Base-by-base conservation (phyloP, 1,139 yeast genomes). In the Yarrowia galli region DNA sequence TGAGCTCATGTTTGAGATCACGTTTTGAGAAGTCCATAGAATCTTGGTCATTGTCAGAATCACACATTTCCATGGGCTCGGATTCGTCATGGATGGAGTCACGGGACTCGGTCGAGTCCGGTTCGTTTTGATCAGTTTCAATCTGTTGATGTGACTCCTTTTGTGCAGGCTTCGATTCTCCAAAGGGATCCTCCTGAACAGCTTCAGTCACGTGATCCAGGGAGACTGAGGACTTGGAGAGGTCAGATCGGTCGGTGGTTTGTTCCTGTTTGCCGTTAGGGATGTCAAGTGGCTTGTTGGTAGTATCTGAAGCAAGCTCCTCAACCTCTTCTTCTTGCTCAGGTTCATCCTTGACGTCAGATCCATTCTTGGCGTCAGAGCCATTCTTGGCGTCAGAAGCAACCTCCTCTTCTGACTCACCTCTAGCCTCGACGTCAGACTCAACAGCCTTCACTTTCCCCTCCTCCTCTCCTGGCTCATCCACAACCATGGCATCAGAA, bases 51-150 rank as follows among this genome's bases (percentile, higher is more conserved):
- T 56, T 18, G 38, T 56, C 63, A 1, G 63, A 56, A 10, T 40
- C 48, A n/a, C 63, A 56, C 38, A 56, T 56, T 28, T 56, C 63
- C 63, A 56, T 56, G n/a, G 63, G 63, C 8, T 40, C 48, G 2
- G 63, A 56, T 40, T 56, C 63, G 46, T 54, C 61, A 7, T 36
- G 35, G 9, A n/a, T 16, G 18, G 38, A n/a, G n/a, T n/a, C n/a
- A 13, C 13, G 13, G 36, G 36, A 32, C 13, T 32, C 36, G 13
- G 12, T 32, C 3, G 5, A 2, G 36, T 32, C 13, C 36, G 38
- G 16, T 35, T 6, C n/a, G n/a, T n/a, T 36, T 36, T 20, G 25
- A 28, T 45, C n/a, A 15, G 18, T 10, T 23, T 23, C n/a, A n/a
- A n/a, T n/a, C n/a, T n/a, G n/a, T n/a, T n/a, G n/a, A n/a, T n/a